Evolutionary conservation across 202 grass and related monocot genomes (phyloP).

Genomic region (Eragrostis tef): DNA sequence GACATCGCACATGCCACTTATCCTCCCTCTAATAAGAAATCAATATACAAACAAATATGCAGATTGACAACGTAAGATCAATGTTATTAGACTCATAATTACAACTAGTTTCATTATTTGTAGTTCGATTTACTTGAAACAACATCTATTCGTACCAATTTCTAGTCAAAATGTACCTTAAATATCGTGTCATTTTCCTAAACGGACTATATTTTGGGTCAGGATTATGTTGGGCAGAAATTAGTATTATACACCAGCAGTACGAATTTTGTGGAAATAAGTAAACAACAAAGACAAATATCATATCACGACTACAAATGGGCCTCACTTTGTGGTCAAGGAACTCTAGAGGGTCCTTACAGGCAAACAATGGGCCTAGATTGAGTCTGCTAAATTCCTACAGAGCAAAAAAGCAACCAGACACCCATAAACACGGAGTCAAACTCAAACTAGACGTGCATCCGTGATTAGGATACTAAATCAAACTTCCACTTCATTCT

Average conservation of each 20-base stretch:
- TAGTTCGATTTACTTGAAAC: background rate
- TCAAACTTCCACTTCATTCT: background rate
- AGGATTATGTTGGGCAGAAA: background rate
- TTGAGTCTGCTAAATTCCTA: background rate
- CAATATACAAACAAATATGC: background rate
- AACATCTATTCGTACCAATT: background rate
- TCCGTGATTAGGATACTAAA: background rate
- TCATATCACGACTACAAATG: background rate
- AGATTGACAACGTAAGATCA: background rate
- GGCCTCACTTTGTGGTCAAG: conserved; percentile 5
- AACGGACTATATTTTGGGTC: no score
- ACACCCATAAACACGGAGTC: background rate
- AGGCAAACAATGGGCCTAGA: background rate
- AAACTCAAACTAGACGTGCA: conserved; percentile 21
- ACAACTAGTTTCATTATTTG: background rate
- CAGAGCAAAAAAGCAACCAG: background rate
- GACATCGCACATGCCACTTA: background rate
- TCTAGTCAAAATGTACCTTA: background rate
- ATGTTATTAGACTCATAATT: background rate
- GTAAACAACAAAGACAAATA: conserved; percentile 1
- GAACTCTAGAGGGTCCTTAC: background rate
- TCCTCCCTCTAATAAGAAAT: background rate
- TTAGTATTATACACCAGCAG: background rate
- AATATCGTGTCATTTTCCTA: no score
- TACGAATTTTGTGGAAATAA: background rate